phyloP scores from a whole-genome alignment of 1,284 basidiomycete species.

The Trichosporon sp. region DNA sequence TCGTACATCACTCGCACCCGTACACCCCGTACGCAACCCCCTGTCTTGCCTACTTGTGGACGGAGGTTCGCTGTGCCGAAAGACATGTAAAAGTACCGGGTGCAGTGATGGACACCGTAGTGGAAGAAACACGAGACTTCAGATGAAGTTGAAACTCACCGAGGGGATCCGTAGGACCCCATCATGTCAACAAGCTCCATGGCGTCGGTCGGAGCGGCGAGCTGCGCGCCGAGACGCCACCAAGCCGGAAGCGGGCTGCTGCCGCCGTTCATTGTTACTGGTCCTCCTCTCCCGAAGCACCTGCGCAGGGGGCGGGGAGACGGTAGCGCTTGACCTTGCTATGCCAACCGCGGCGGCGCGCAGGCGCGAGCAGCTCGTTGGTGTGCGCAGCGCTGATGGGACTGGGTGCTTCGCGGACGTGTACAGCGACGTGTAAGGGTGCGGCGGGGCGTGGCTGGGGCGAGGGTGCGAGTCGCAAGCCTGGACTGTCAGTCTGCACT shows the following conservation, averaged over 20 bases:
- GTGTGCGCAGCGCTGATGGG: background rate
- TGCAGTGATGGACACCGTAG: background rate
- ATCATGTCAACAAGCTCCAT: background rate
- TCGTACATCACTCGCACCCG: background rate
- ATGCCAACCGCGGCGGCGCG: background rate
- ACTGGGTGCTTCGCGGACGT: background rate
- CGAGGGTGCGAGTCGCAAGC: background rate
- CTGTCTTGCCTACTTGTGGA: background rate
- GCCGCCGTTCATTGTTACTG: background rate
- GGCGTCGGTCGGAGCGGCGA: background rate
- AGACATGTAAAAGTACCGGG: background rate
- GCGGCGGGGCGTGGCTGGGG: background rate
- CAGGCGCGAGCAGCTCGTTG: background rate
- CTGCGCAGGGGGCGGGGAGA: background rate
- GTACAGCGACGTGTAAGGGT: background rate
- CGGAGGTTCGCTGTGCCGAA: background rate
- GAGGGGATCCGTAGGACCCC: constrained; percentile 1
- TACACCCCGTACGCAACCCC: background rate
- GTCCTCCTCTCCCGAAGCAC: background rate
- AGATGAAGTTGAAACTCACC: background rate
- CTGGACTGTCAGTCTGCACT: background rate
- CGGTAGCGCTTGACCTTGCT: background rate
- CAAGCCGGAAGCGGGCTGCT: background rate
- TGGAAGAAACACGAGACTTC: background rate
- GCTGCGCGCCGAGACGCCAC: background rate